These are phyloP conservation scores for Citrullus mucosospermus DNA, from an alignment of 306 rosid species.

Conservation along the genomic window DNA sequence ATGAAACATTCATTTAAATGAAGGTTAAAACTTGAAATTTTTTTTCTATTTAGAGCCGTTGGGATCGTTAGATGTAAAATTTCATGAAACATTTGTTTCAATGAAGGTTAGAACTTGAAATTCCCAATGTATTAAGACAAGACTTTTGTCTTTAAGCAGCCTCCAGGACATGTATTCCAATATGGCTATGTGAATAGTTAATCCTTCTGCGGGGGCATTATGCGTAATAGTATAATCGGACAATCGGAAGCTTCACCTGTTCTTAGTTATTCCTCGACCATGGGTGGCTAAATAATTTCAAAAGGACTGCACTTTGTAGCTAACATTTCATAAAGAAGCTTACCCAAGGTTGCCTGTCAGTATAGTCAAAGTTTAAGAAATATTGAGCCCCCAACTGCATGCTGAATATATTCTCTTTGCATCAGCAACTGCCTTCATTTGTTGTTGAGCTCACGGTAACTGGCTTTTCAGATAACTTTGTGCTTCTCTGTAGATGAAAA, in stretches of 20 bases:
- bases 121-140: not conserved
- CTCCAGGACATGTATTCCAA: not conserved
- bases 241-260: not conserved
- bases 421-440: not conserved
- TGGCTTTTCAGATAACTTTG: not conserved
- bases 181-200: not conserved
- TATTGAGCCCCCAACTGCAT: not conserved
- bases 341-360: not conserved
- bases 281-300: not conserved
- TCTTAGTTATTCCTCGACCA: not conserved
- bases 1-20: not conserved
- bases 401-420: not conserved
- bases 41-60: too few species aligned
- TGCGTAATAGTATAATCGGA: not conserved
- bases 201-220: not conserved
- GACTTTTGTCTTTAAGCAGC: not conserved
- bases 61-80: too few species aligned
- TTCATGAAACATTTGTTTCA: not conserved
- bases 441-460: not conserved
- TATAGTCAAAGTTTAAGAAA: not conserved
- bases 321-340: not conserved
- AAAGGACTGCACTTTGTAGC: not conserved
- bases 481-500: not conserved
- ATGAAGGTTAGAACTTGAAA: not conserved
- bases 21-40: not conserved